Evolutionary conservation across 345 rosid species (phyloP), one percentile per base, ranked within the genome.

Genomic region (Noccaea caerulescens): DNA sequence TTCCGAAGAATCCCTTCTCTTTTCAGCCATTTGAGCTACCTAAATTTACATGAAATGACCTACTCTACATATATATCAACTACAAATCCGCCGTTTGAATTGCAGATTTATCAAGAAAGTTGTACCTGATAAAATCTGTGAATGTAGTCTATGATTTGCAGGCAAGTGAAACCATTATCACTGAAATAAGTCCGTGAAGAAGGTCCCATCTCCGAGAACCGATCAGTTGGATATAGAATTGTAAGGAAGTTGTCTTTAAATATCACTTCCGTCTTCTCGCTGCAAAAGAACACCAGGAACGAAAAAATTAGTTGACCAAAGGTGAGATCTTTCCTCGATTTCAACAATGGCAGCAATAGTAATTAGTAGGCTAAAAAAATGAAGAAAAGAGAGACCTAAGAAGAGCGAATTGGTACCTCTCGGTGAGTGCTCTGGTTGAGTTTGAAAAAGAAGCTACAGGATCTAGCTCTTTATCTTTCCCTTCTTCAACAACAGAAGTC

Each of bases 131-230:
- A 94, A 76, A 89, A 91, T 32, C 81, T 76, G 78, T 88, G 76
- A 63, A 91, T 82, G 27, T 80, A 73, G 82, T 91, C 87, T 59
- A 91, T 68, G 76, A 94, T 84, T 84, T 86, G 86, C 65, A 86
- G 70, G 81, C 97, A 85, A 3, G 89, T 87, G 71, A 91, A 93
- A 49, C 98, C 96, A 27, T 73, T 82, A 45, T 82, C 72, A 18
- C 95, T 84, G 86, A 94, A 94, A 84, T 85, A 91, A 0, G 97
- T 88, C 72, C 84, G 80, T 13, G 95, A 89, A 53, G 95, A 89
- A 74, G 92, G 99, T 27, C 99, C 96, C 84, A 89, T 88, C 80
- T 91, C 99, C 10, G 95, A 81, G 67, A 88, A 94, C 72, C 93
- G 90, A 54, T 94, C 99, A 3, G 85, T 8, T 0, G 99, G 99